Evolutionary conservation across 805 yeast species (phyloP), one percentile per base, ranked within the genome.

Genomic region (Saccharomycopsis oosterbeekiorum): DNA sequence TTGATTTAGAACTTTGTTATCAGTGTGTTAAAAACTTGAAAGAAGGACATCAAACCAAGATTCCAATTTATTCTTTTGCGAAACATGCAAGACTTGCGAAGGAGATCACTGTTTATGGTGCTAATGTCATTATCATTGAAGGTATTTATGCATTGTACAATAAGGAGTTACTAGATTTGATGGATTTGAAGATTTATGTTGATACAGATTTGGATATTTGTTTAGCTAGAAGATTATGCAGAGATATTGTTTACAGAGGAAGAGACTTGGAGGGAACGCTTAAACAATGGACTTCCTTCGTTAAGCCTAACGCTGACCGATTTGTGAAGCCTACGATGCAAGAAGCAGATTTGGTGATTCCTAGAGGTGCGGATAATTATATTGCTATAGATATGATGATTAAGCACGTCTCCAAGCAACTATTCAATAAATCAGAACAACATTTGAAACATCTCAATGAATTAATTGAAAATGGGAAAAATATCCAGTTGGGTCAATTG

Each of bases 141-240:
- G 99, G 99, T 1, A 84, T 94, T 2, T 89, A 88, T 70, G 90
- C 97, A 0, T 73, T 94, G 54, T 84, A 85, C 64, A 90, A 87
- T 70, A 78, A 79, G 56, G 79, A 91, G 51, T 73, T 94, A 17
- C 73, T 86, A 59, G 86, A 81, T 12, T 69, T 91, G 68, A 87
- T 92, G 86, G 96, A 93, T 68, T 77, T 90, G 62, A 93, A 88
- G 72, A 82, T 93, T 19, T 94, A 84, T 71, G 97, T 94, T 2
- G 97, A 93, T 67, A 94, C 97, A 1, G 98, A 92, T 68, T 77
- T 91, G 66, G 99, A 94, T 70, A 82, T 93, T 15, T 94, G 99
- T 72, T 78, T 94, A 67, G 92, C 97, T 4, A 79, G 99, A 68
- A 78, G 99, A 67, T 75, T 94, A 54, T 83, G 89, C 3, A 78